These are phyloP conservation scores for Cladophialophora chaetospira DNA, from an alignment of 2,329 filamentous ascomycete genomes.

Conservation along the genomic window DNA sequence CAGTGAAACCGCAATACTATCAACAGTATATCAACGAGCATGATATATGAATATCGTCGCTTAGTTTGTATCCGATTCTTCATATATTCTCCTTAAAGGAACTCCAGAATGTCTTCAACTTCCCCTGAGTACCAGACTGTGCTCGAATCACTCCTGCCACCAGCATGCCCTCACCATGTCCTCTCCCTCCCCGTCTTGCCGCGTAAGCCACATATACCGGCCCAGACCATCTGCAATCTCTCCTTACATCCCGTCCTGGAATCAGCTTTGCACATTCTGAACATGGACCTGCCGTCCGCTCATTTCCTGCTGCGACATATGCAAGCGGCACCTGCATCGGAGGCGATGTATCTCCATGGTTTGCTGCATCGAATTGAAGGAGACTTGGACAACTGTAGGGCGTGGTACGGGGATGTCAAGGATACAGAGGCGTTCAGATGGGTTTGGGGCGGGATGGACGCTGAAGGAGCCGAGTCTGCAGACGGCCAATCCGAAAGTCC, in stretches of 20 bases:
- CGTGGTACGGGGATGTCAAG: constrained; percentile 52
- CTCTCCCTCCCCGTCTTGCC: constrained; percentile 14
- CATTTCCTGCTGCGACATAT: constrained; percentile 58
- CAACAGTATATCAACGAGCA: too few species aligned
- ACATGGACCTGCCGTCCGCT: constrained; percentile 52
- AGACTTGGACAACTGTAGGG: constrained; percentile 51
- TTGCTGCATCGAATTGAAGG: constrained; percentile 56
- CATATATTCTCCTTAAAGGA: background rate
- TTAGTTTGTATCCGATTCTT: too few species aligned
- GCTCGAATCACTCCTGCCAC: background rate
- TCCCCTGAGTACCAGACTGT: background rate
- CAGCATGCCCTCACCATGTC: background rate
- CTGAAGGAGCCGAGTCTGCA: background rate
- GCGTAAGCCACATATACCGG: constrained; percentile 2
- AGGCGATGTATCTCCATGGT: constrained; percentile 56
- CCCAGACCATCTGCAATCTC: constrained; percentile 30
- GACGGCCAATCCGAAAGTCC: too few species aligned
- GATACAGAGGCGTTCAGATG: constrained; percentile 39
- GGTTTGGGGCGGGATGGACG: constrained; percentile 36
- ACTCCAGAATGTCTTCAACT: background rate
- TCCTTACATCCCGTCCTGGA: constrained; percentile 53
- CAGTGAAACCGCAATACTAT: too few species aligned
- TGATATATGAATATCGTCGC: too few species aligned
- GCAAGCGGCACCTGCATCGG: constrained; percentile 51
- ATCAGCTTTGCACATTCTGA: constrained; percentile 54